Base-by-base conservation (phyloP, 345 rosid species). In the Lepidium sativum region DNA sequence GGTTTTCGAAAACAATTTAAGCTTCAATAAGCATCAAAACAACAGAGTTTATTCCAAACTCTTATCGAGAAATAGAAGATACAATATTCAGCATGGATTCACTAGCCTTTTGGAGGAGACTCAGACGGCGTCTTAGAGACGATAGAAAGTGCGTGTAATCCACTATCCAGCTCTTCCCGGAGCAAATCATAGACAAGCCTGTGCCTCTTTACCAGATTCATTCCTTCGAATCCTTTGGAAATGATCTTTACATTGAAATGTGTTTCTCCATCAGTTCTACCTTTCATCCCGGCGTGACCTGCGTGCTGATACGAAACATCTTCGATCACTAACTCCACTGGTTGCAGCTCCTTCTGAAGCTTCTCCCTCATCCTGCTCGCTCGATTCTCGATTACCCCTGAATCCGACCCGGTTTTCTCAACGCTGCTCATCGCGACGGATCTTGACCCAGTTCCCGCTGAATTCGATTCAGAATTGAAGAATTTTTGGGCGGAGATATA, bases 271-370 rank as follows among this genome's bases (percentile, higher is more conserved):
- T 84, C 87, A 33, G 79, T 83, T 52, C 77, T 60, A 20, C 90
- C 97, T 75, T 80, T 75, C 52, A 83, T 89, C 39, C 94, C 97
- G 8, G 92, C 95, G 74, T 94, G 99, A 54, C 97, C 97, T 0
- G 96, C 90, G 68, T 94, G 99, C 80, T 86, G 97, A 76, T 90
- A 83, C 13, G 99, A 90, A 9, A 94, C 75, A 67, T 94, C 97
- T 21, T 90, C 92, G 57, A 90, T 85, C 62, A 75, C 82, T 60
- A 94, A 58, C 53, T 79, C 90, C 38, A 80, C 54, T 12, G 96
- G 97, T 17, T 74, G 79, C 1, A 90, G 85, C 80, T 85, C 92
- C 44, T 70, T 81, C 81, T 80, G 80, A 54, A 94, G 77, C 71
- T 67, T 85, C 80, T 81, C 92, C 77, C 65, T 84, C 25, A 94